Evolutionary conservation across 805 yeast species (phyloP).

Genomic region (Candida palmyrensis): DNA sequence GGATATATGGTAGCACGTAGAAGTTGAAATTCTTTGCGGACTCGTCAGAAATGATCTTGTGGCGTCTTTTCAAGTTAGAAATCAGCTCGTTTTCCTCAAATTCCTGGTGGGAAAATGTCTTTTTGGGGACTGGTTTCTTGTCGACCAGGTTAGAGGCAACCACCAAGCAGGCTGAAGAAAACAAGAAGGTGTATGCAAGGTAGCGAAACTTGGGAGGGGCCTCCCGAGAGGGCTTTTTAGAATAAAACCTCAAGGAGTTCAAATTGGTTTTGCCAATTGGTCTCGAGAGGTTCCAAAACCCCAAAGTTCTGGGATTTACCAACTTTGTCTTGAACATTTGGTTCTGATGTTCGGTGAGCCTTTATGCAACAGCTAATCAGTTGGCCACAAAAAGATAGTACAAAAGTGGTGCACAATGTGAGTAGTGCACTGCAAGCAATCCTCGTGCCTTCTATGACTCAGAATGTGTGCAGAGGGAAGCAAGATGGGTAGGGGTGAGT

Average conservation of each 20-base stretch:
- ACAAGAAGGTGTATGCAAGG: conserved; percentile 28
- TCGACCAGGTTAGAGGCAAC: conserved; percentile 25
- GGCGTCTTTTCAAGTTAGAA: conserved; percentile 48
- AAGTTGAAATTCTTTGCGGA: conserved; percentile 35
- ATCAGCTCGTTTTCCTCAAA: conserved; percentile 43
- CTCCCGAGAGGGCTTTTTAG: no score
- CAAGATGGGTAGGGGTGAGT: no score
- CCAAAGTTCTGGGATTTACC: neutral
- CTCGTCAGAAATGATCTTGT: conserved; percentile 35
- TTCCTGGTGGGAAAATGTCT: conserved; percentile 44
- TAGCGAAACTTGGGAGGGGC: conserved; percentile 31
- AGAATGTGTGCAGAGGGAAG: no score
- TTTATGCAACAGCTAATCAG: no score
- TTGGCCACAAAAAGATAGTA: no score
- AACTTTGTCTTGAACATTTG: no score
- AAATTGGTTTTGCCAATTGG: neutral
- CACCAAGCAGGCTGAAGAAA: conserved; percentile 28
- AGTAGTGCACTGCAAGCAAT: no score
- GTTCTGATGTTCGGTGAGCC: no score
- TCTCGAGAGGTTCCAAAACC: neutral
- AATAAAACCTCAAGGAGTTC: neutral
- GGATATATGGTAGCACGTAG: conserved; percentile 34
- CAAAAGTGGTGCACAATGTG: no score
- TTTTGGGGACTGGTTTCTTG: conserved; percentile 27
- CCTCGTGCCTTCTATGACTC: no score